Percentiles rank a stretch among this genome's conserved stretches.
Evolutionary conservation across 1,284 basidiomycete species (phyloP).

Genomic region (Sphagnurus paluster): DNA sequence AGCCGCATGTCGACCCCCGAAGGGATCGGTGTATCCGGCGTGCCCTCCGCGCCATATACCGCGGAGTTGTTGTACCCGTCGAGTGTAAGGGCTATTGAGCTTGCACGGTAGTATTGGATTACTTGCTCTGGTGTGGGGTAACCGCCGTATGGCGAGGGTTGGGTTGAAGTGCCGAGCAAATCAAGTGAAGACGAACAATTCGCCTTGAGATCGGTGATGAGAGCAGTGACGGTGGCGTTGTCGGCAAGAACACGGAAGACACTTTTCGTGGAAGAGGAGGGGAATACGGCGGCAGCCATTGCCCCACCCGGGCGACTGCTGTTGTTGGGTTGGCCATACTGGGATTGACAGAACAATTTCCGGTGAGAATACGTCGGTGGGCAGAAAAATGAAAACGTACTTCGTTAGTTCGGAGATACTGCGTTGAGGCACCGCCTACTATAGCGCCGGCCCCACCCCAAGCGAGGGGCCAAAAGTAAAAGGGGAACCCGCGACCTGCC

Average conservation of each 20-base stretch:
- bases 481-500: conserved; percentile 46
- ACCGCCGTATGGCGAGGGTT: conserved; percentile 13
- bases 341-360: neutral
- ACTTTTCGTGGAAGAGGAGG: conserved; percentile 35
- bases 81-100: conserved; percentile 48
- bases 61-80: conserved; percentile 63
- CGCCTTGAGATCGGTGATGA: conserved; percentile 1
- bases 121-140: conserved; percentile 47
- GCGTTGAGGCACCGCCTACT: conserved; percentile 23
- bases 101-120: conserved; percentile 57
- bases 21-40: conserved; percentile 7
- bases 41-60: conserved; percentile 30
- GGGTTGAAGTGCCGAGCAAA: conserved; percentile 6
- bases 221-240: conserved; percentile 3
- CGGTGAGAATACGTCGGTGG: neutral
- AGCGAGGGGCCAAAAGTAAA: conserved; percentile 58
- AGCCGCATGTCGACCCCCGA: neutral
- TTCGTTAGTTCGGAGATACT: too few species aligned
- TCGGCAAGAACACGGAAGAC: conserved; percentile 10
- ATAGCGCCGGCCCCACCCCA: conserved; percentile 28
- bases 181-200: conserved; percentile 10
- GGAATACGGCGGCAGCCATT: conserved; percentile 50
- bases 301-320: conserved; percentile 59
- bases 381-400: conserved; percentile 9
- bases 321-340: conserved; percentile 23